Conservation (phyloP, 805 yeast species). For the Torulaspora indica region DNA sequence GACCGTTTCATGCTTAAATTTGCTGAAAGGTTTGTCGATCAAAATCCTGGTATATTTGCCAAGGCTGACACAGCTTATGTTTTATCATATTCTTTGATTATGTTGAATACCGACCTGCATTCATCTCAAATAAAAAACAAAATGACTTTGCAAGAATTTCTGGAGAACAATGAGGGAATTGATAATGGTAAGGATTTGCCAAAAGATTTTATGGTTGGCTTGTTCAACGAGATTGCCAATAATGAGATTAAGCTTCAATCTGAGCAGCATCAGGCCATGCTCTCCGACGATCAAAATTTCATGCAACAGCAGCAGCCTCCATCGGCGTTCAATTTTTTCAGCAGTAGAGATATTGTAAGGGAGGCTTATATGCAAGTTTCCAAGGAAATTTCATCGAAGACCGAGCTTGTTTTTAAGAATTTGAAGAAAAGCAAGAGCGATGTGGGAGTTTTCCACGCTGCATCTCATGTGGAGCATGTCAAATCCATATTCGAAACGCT, state of each 20-base stretch:
- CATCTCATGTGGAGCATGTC: constrained; percentile 85
- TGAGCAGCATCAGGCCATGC: constrained; percentile 88
- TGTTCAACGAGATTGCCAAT: constrained; percentile 70
- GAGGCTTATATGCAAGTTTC: constrained; percentile 93
- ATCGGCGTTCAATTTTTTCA: constrained; percentile 53
- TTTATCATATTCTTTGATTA: constrained; percentile 82
- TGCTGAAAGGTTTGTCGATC: constrained; percentile 86
- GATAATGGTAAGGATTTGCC: constrained; percentile 87
- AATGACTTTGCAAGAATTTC: constrained; percentile 85
- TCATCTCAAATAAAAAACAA: constrained; percentile 78
- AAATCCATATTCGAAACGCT: constrained; percentile 86
- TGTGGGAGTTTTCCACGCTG: constrained; percentile 61
- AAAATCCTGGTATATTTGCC: constrained; percentile 82
- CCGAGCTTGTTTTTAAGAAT: constrained; percentile 74
- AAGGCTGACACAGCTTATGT: constrained; percentile 94
- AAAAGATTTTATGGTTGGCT: constrained; percentile 58
- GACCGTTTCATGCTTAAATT: constrained; percentile 95
- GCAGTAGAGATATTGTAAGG: constrained; percentile 63
- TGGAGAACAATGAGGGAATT: constrained; percentile 83
- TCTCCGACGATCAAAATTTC: constrained; percentile 54
- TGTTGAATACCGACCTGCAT: constrained; percentile 93
- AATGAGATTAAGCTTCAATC: constrained; percentile 88
- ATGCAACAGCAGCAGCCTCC: constrained; percentile 37
- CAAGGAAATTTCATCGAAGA: constrained; percentile 81
- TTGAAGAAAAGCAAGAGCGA: constrained; percentile 49